These are phyloP conservation scores for Begonia masoniana DNA, from an alignment of 306 rosid species.

Conservation along the genomic window DNA sequence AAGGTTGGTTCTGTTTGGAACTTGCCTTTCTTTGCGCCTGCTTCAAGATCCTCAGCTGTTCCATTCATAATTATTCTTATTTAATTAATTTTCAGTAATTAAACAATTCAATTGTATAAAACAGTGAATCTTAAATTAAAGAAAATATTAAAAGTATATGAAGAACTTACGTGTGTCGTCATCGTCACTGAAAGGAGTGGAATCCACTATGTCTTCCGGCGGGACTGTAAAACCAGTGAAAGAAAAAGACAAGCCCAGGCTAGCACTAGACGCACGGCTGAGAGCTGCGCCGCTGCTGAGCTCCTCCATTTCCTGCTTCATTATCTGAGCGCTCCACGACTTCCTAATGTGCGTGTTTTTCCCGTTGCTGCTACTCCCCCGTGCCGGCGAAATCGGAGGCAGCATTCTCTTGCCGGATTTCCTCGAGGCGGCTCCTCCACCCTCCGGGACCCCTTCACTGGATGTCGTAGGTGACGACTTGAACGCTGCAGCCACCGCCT, in stretches of 20 bases:
- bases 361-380: constrained; percentile 15
- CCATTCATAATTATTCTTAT: background rate
- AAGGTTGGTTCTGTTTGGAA: constrained; percentile 74
- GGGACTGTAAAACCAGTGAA: constrained; percentile 88
- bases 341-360: constrained; percentile 81
- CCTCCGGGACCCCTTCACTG: constrained; percentile 3
- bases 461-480: constrained; percentile 30
- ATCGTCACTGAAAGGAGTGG: constrained; percentile 69
- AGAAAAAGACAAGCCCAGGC: constrained; percentile 85
- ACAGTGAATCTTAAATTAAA: background rate
- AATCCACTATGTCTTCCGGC: constrained; percentile 68
- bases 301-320: constrained; percentile 70
- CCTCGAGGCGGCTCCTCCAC: constrained; percentile 35
- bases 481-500: constrained; percentile 34
- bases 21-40: constrained; percentile 42
- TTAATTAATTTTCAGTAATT: no score
- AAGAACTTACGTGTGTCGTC: constrained; percentile 63
- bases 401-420: constrained; percentile 61
- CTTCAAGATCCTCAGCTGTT: constrained; percentile 87
- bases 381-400: constrained; percentile 44
- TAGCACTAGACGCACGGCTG: constrained; percentile 95
- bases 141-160: no score
- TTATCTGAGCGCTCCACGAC: constrained; percentile 62
- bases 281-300: constrained; percentile 69
- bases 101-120: no score